These are phyloP conservation scores for Nepenthes mirabilis DNA, from an alignment of 148 eudicot species.

Conservation along the genomic window DNA sequence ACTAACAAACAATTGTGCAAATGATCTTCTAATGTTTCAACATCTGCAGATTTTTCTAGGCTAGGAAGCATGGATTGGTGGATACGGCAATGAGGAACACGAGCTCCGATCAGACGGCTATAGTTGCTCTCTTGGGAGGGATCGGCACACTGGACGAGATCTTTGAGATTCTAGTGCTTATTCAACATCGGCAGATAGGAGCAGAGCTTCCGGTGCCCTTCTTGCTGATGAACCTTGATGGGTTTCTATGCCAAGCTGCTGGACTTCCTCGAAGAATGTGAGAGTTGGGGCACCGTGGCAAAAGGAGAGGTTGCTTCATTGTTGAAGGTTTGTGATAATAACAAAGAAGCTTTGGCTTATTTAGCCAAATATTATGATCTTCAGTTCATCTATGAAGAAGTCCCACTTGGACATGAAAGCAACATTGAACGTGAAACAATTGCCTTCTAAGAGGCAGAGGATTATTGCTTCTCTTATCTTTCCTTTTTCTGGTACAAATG, in stretches of 20 bases:
- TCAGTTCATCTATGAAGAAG: background rate
- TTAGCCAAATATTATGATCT: constrained; percentile 47
- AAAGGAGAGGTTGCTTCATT: constrained; percentile 65
- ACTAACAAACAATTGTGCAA: background rate
- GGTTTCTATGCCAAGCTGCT: constrained; percentile 69
- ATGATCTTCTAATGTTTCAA: too few species aligned
- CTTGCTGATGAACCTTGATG: constrained; percentile 72
- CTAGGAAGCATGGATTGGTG: constrained; percentile 90
- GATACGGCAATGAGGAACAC: constrained; percentile 77
- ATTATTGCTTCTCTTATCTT: too few species aligned
- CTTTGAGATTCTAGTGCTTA: constrained; percentile 68
- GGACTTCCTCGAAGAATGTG: constrained; percentile 59
- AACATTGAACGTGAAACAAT: too few species aligned
- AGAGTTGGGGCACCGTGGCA: constrained; percentile 55
- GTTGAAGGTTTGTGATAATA: constrained; percentile 71
- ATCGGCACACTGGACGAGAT: constrained; percentile 83
- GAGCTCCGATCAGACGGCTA: constrained; percentile 60
- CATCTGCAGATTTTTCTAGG: constrained; percentile 70
- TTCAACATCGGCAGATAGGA: constrained; percentile 74
- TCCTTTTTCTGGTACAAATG: too few species aligned
- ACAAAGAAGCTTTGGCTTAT: constrained; percentile 55
- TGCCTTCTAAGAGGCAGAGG: too few species aligned
- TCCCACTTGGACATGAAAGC: too few species aligned
- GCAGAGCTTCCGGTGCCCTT: constrained; percentile 64
- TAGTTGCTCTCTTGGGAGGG: constrained; percentile 83